A percentile compares a stretch with the other conserved stretches of the same genome.
Conservation (phyloP, 805 yeast genomes). For the Teunomyces cretensis region DNA sequence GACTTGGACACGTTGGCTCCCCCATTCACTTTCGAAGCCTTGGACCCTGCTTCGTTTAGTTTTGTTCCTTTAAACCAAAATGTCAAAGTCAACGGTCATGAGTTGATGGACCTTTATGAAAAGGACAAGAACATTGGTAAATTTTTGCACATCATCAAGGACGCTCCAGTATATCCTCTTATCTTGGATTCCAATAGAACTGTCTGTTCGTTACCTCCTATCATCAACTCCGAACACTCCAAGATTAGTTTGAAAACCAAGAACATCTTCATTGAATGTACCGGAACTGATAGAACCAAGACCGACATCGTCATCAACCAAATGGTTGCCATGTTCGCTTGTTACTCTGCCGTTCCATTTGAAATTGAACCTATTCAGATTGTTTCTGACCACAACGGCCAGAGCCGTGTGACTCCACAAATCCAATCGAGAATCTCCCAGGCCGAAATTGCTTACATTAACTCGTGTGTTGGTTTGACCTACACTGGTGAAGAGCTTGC, state of each 20-base stretch:
- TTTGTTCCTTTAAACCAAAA: constrained; percentile 76
- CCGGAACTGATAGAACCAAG: constrained; percentile 94
- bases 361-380: constrained; percentile 88
- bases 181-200: constrained; percentile 73
- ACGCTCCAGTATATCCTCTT: constrained; percentile 88
- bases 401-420: constrained; percentile 75
- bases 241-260: constrained; percentile 83
- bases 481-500: constrained; percentile 67
- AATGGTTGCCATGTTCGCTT: constrained; percentile 93
- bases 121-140: constrained; percentile 87
- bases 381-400: constrained; percentile 74
- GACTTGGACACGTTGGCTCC: constrained; percentile 78
- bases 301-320: constrained; percentile 90
- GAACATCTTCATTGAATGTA: constrained; percentile 88
- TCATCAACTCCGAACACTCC: constrained; percentile 88
- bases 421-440: constrained; percentile 63
- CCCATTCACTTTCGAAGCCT: constrained; percentile 86
- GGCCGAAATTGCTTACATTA: constrained; percentile 82
- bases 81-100: constrained; percentile 67
- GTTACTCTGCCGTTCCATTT: constrained; percentile 78
- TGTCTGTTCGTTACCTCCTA: constrained; percentile 94
- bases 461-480: constrained; percentile 87
- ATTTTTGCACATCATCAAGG: constrained; percentile 82
- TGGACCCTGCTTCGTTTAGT: constrained; percentile 71
- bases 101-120: constrained; percentile 86